These are phyloP conservation scores for Malassezia japonica DNA, from an alignment of 1,284 basidiomycete species.

Conservation along the genomic window DNA sequence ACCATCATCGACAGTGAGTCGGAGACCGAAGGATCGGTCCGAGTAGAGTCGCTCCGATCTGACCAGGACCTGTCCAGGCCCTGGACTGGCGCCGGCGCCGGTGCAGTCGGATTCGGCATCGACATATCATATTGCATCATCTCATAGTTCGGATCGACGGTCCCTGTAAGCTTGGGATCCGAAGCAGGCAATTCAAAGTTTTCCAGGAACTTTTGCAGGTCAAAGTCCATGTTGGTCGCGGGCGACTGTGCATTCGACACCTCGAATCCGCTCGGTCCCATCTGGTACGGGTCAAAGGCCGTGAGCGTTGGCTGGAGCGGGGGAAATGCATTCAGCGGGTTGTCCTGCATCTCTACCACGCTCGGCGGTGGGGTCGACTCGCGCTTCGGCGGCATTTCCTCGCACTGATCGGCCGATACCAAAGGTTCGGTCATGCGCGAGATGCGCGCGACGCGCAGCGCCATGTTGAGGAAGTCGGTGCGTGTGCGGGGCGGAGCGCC, in stretches of 20 bases:
- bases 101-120: too few species aligned
- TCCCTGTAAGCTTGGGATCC: too few species aligned
- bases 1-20: too few species aligned
- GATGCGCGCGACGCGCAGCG: slow-evolving; percentile 4
- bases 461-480: neutral
- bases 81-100: too few species aligned
- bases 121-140: too few species aligned
- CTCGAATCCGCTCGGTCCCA: neutral
- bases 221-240: neutral
- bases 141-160: too few species aligned
- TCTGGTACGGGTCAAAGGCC: neutral
- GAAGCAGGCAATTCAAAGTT: neutral
- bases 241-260: neutral
- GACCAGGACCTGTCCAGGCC: too few species aligned
- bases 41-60: too few species aligned
- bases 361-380: too few species aligned
- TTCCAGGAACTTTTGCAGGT: slow-evolving; percentile 2
- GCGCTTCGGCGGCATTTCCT: too few species aligned
- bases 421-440: neutral
- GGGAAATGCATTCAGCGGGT: neutral
- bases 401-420: neutral
- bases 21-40: too few species aligned
- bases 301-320: neutral
- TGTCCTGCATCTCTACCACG: neutral
- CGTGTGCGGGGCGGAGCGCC: neutral